phyloP scores from a whole-genome alignment of 2,329 filamentous ascomycete species.

The Aspergillus fischeri region DNA sequence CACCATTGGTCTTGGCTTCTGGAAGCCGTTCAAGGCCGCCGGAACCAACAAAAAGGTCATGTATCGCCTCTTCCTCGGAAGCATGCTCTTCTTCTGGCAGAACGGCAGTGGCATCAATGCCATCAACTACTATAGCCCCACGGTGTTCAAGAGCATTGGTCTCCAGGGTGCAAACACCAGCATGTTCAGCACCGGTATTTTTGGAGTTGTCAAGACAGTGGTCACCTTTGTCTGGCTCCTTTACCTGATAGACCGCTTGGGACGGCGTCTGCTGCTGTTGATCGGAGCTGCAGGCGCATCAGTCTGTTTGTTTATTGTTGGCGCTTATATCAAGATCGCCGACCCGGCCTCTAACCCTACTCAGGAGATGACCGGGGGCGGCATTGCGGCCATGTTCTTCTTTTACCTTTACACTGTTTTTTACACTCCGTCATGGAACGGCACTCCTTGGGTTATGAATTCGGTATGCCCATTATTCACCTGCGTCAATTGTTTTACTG shows the following conservation, averaged over 20 bases:
- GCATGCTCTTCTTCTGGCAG: slow-evolving; percentile 73
- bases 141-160: slow-evolving; percentile 64
- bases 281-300: slow-evolving; percentile 61
- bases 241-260: slow-evolving; percentile 62
- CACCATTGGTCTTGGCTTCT: slow-evolving; percentile 67
- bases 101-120: slow-evolving; percentile 74
- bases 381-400: slow-evolving; percentile 54
- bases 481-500: slow-evolving; percentile 1
- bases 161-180: slow-evolving; percentile 56
- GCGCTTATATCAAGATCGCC: slow-evolving; percentile 36
- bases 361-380: slow-evolving; percentile 24
- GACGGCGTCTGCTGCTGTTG: slow-evolving; percentile 61
- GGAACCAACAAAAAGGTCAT: slow-evolving; percentile 55
- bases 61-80: slow-evolving; percentile 69
- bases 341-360: slow-evolving; percentile 21
- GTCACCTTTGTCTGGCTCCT: slow-evolving; percentile 67
- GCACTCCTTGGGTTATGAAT: slow-evolving; percentile 73
- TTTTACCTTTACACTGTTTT: slow-evolving; percentile 73
- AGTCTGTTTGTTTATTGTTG: slow-evolving; percentile 36
- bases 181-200: slow-evolving; percentile 68
- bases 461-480: slow-evolving; percentile 29
- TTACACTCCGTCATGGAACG: slow-evolving; percentile 71
- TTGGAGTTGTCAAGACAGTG: slow-evolving; percentile 70
- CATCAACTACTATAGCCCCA: slow-evolving; percentile 71
- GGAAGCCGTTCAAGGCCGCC: slow-evolving; percentile 62